Evolutionary conservation across 2,329 filamentous ascomycete genomes (phyloP).

Genomic region (Mariannaea sp.): DNA sequence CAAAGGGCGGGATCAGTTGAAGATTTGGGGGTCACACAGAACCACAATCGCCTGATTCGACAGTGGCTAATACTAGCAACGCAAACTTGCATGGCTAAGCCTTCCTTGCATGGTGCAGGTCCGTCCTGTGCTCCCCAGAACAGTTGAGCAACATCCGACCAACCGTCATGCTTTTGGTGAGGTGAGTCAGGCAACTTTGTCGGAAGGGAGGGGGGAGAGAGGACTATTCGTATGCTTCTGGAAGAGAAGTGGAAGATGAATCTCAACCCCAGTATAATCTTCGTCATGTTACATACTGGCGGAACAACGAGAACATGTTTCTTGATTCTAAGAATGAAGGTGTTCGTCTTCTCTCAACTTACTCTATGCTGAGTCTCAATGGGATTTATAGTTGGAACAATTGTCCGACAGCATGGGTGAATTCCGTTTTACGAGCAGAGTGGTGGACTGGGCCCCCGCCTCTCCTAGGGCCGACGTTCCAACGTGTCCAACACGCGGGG

Average conservation of each 20-base stretch:
- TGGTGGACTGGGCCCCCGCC: too few species aligned
- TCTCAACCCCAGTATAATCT: too few species aligned
- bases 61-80: conserved; percentile 28
- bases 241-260: conserved; percentile 13
- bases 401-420: too few species aligned
- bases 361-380: conserved; percentile 16
- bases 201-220: too few species aligned
- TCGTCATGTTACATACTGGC: too few species aligned
- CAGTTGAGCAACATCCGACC: conserved; percentile 4
- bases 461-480: conserved; percentile 25
- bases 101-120: conserved; percentile 36
- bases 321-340: conserved; percentile 8
- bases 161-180: conserved; percentile 3
- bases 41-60: conserved; percentile 22
- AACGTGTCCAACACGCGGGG: conserved; percentile 17
- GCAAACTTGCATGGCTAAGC: conserved; percentile 17
- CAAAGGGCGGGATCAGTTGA: conserved; percentile 15
- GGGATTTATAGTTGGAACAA: too few species aligned
- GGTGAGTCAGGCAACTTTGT: conserved; percentile 6
- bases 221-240: conserved; percentile 2
- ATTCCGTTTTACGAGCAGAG: too few species aligned
- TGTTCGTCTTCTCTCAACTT: conserved; percentile 25
- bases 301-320: too few species aligned
- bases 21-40: conserved; percentile 26
- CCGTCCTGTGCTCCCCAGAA: conserved; percentile 16